These are phyloP conservation scores for Teunomyces panamensis DNA, from an alignment of 805 yeast species.

Conservation along the genomic window DNA sequence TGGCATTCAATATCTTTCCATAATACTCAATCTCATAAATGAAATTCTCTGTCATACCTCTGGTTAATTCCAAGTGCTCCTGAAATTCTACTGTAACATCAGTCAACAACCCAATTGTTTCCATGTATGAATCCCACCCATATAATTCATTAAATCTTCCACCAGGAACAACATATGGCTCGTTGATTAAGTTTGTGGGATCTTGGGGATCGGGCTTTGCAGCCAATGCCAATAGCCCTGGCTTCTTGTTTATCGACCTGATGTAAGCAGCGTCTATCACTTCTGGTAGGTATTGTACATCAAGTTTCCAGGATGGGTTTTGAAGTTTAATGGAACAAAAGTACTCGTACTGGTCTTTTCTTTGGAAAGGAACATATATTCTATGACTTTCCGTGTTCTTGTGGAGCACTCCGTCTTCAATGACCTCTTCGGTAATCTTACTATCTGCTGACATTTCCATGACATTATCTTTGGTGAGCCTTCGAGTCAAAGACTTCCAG, in stretches of 20 bases:
- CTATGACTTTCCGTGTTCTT: constrained; percentile 61
- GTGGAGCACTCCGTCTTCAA: constrained; percentile 26
- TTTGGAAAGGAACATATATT: constrained; percentile 69
- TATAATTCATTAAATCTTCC: constrained; percentile 95
- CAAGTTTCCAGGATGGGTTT: constrained; percentile 57
- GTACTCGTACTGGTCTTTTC: constrained; percentile 71
- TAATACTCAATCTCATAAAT: constrained; percentile 86
- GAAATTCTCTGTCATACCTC: constrained; percentile 90
- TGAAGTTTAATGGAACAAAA: constrained; percentile 51
- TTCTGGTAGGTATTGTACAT: constrained; percentile 75
- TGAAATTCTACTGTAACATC: constrained; percentile 37
- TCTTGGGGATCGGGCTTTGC: constrained; percentile 57
- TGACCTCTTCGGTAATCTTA: constrained; percentile 56
- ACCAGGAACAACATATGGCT: constrained; percentile 94
- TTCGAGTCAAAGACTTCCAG: constrained; percentile 78
- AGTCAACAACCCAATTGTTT: constrained; percentile 73
- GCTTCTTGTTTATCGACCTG: constrained; percentile 70
- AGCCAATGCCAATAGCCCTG: constrained; percentile 84
- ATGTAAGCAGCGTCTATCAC: constrained; percentile 75
- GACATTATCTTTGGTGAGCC: constrained; percentile 59
- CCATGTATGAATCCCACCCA: constrained; percentile 98
- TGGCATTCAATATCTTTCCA: constrained; percentile 92
- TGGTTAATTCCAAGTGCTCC: constrained; percentile 63
- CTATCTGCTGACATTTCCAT: constrained; percentile 74
- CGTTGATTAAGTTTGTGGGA: constrained; percentile 53